phyloP scores from a whole-genome alignment of 768 basidiomycete genomes.

The Brasilioporus rufonigricans region DNA sequence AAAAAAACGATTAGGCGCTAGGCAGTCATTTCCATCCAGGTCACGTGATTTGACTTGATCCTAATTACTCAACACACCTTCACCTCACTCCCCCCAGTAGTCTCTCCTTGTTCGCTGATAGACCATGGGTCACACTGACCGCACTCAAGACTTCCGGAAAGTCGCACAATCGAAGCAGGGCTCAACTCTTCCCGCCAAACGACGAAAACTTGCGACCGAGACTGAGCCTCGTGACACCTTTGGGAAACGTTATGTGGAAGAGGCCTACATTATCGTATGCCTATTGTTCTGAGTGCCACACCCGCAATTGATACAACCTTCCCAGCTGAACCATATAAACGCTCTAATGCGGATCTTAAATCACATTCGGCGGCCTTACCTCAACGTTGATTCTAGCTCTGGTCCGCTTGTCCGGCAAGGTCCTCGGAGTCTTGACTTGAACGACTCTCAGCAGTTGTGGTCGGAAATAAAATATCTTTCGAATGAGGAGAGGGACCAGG shows the following conservation, averaged over 20 bases:
- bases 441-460: conserved; percentile 52
- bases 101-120: neutral
- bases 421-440: conserved; percentile 55
- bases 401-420: conserved; percentile 51
- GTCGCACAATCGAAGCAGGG: conserved; percentile 47
- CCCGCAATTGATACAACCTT: conserved; percentile 1
- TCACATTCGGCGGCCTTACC: conserved; percentile 80
- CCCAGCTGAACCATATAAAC: conserved; percentile 69
- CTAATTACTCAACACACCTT: neutral
- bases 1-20: neutral
- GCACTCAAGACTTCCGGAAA: conserved; percentile 61
- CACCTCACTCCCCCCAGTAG: neutral
- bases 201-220: conserved; percentile 44
- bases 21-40: conserved; percentile 2
- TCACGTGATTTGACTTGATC: conserved; percentile 23
- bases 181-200: conserved; percentile 43
- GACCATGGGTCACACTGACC: conserved; percentile 55
- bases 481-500: conserved; percentile 93
- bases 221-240: conserved; percentile 40
- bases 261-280: conserved; percentile 71
- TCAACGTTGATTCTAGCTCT: conserved; percentile 67
- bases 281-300: neutral
- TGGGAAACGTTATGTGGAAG: conserved; percentile 67
- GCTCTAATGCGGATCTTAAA: conserved; percentile 70
- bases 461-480: conserved; percentile 65